Evolutionary conservation across 1,284 basidiomycete genomes (phyloP), one percentile per base, ranked within the genome.

Genomic region (Lignosus rhinocerotis): DNA sequence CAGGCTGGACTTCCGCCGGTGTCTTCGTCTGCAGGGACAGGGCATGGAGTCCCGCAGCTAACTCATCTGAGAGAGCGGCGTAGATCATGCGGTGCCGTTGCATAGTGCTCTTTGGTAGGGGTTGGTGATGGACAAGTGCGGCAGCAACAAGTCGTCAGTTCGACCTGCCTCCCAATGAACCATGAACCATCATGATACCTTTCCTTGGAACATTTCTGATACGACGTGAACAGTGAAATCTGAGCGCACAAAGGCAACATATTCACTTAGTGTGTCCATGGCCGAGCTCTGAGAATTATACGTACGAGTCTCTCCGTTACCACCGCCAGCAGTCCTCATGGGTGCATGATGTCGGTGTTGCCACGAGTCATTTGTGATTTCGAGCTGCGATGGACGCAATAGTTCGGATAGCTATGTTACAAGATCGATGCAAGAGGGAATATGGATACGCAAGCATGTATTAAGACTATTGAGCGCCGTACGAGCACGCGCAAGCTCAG

Each of bases 61-160:
- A 75, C 68, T 93, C 89, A 33, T 88, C 85, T 30, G 84, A 78
- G 33, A 93, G 77, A 1, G 84, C 81, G 6, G 81, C 76, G 70
- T 92, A 86, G 53, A 93, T 82, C 77, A 92, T 80, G 49, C 90
- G 81, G 73, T 93, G 90, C 52, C 91, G 82, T 69, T 92, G 87
- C 76, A 92, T 83, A 16, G 86, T 86, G 39, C 73, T 83, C 90
- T 92, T 25, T 25, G 25, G 25, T 25, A 25, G 62, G 53, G 36
- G 41, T 30, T 50, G n/a, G 54, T 19, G 38, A 44, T 32, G 25
- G 34, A 14, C 33, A 47, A 44, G 21, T 39, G 34, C 48, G 33
- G 47, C 61, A 55, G 34, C 42, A 53, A 56, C 49, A 51, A 43
- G 46, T 56, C 43, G 57, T 54, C 62, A 53, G 51, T 41, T 42